These are phyloP conservation scores for Malus sieversii DNA, from an alignment of 306 rosid genomes.

Conservation along the genomic window DNA sequence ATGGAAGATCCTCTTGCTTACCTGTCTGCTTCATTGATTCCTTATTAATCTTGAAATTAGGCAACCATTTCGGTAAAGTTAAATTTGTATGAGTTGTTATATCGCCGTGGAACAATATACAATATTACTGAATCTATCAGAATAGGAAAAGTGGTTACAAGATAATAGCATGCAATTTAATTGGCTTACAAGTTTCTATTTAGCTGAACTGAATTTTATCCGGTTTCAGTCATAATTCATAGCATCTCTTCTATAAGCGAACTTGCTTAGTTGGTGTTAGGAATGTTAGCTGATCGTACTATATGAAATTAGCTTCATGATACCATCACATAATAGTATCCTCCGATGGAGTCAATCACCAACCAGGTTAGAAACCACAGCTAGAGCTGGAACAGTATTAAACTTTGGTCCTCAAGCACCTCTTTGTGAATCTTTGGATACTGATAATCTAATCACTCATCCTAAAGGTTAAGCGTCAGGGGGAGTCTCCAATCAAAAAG, in stretches of 20 bases:
- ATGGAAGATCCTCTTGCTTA: not conserved
- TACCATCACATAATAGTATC: conserved; percentile 35
- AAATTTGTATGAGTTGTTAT: not conserved
- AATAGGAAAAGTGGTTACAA: not conserved
- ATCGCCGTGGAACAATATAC: not conserved
- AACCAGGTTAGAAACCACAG: conserved; percentile 32
- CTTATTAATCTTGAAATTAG: not conserved
- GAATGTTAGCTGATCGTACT: not conserved
- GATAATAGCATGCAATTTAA: too few relatives aligned
- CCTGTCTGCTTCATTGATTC: not conserved
- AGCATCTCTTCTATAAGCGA: not conserved
- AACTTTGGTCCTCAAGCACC: conserved; percentile 54
- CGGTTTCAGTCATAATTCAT: not conserved
- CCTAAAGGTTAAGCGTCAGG: not conserved
- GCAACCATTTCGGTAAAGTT: not conserved
- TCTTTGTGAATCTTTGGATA: conserved; percentile 34
- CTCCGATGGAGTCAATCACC: conserved; percentile 33
- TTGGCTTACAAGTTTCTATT: not conserved
- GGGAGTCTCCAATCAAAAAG: not conserved
- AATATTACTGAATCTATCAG: not conserved
- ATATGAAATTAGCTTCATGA: conserved; percentile 12
- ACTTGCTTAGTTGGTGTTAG: not conserved
- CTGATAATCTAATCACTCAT: not conserved
- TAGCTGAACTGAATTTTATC: not conserved
- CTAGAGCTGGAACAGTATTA: conserved; percentile 32